These are phyloP conservation scores for Wickerhamiella alocasiicola DNA, from an alignment of 805 yeast genomes.

Conservation along the genomic window DNA sequence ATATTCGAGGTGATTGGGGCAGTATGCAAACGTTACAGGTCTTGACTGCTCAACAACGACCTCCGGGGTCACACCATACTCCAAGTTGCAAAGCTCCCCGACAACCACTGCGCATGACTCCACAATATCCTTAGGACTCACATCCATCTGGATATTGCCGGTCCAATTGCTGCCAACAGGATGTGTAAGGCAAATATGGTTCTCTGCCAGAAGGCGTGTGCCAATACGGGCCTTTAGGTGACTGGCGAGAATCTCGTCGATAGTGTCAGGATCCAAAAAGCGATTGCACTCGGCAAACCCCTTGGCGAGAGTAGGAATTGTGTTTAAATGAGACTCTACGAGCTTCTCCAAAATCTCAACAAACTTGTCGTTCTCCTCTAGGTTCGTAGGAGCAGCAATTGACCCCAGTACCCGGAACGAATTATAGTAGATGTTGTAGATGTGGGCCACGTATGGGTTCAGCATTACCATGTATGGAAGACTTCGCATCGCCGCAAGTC, in stretches of 20 bases:
- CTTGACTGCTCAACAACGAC: conserved; percentile 45
- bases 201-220: conserved; percentile 77
- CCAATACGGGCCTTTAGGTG: conserved; percentile 78
- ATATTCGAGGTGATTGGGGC: conserved; percentile 79
- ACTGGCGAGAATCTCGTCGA: conserved; percentile 52
- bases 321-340: conserved; percentile 70
- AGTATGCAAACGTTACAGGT: conserved; percentile 60
- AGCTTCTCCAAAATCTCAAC: conserved; percentile 43
- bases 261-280: conserved; percentile 34
- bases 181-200: conserved; percentile 55
- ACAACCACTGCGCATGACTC: conserved; percentile 58
- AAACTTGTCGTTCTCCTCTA: conserved; percentile 44
- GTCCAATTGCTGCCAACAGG: conserved; percentile 36
- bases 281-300: conserved; percentile 62
- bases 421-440: conserved; percentile 58
- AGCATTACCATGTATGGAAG: conserved; percentile 76
- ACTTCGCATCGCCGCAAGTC: conserved; percentile 55
- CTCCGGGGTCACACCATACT: conserved; percentile 65
- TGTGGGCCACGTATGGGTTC: conserved; percentile 74
- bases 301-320: conserved; percentile 64
- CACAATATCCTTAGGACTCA: conserved; percentile 54
- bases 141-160: conserved; percentile 55
- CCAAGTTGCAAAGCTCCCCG: conserved; percentile 68
- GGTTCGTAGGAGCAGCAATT: conserved; percentile 34
- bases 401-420: conserved; percentile 45